Evolutionary conservation across 306 rosid species (phyloP), one percentile per base, ranked within the genome.

Genomic region (Trifolium repens): DNA sequence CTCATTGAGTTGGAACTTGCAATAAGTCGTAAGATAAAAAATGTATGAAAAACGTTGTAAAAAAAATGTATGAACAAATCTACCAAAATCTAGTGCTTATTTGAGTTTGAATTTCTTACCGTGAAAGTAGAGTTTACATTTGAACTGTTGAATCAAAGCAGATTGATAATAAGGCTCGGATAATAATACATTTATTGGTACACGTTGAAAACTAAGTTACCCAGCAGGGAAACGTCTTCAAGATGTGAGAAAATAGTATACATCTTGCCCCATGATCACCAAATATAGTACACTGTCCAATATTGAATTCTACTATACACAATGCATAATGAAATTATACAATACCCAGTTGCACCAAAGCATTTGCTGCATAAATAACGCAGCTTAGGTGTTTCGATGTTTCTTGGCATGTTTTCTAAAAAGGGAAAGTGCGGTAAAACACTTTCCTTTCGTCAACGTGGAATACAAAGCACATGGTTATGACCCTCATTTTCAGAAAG

Each of bases 351-450:
- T 69, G 40, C 40, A 50, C 58, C 49, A 55, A 76, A 46, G 53
- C 40, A 19, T 62, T 69, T 69, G 13, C 40, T 64, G 67, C 69
- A 53, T 75, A 32, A 61, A 81, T 49, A 62, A 64, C 13, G 72
- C 6, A 54, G 39, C 62, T 43, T 70, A 43, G 54, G 11, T 57
- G 35, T 75, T 68, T 32, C 72, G 8, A 63, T 30, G 68, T 52
- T 49, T n/a, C 15, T 46, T 13, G 8, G 12, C 8, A 65, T 71
- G n/a, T 39, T 63, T 50, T 37, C 10, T 12, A 44, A n/a, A 46
- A 80, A 55, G 50, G 9, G 16, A 60, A 24, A 69, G 44, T 32
- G 76, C 19, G 61, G 73, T 22, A 81, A 42, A 57, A 32, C 24
- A 81, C 30, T 80, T 39, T 40, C 8, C 19, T 73, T 15, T 40